A percentile compares a stretch with the other conserved stretches of the same genome.
These are phyloP conservation scores for Potentilla sterilis DNA, from an alignment of 306 rosid genomes.

Conservation along the genomic window DNA sequence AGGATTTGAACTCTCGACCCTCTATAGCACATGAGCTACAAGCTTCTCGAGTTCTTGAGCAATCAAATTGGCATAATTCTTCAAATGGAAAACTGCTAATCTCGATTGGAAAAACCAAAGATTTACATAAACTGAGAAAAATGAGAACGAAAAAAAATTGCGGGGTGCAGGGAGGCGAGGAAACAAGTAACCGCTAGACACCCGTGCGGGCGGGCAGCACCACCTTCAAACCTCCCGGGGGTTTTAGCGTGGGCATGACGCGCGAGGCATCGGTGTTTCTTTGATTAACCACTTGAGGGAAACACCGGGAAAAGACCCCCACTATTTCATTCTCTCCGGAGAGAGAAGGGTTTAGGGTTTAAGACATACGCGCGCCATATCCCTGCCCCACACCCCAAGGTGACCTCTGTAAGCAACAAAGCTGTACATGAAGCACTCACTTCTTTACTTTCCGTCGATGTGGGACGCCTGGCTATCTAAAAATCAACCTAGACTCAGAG, in stretches of 20 bases:
- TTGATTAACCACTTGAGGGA: conserved; percentile 1
- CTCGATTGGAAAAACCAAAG: too few species aligned
- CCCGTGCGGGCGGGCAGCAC: neutral
- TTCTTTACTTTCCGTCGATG: neutral
- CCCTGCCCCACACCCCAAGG: neutral
- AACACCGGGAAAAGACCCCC: neutral
- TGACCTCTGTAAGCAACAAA: neutral
- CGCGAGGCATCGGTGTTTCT: neutral
- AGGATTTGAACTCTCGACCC: neutral
- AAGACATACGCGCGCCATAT: neutral
- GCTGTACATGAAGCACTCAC: too few species aligned
- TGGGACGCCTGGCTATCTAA: neutral
- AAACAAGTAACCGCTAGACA: neutral
- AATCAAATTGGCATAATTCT: too few species aligned
- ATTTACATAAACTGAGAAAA: too few species aligned
- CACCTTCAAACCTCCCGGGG: neutral
- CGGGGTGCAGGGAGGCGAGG: neutral
- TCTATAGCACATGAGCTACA: neutral
- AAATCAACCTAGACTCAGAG: too few species aligned
- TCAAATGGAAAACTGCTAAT: too few species aligned
- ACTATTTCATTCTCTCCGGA: too few species aligned
- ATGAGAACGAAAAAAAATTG: neutral
- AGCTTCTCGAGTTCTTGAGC: neutral
- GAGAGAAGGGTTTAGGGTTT: neutral
- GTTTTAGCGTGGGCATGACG: neutral